phyloP scores from a whole-genome alignment of 306 rosid genomes.

The Bauhinia variegata region DNA sequence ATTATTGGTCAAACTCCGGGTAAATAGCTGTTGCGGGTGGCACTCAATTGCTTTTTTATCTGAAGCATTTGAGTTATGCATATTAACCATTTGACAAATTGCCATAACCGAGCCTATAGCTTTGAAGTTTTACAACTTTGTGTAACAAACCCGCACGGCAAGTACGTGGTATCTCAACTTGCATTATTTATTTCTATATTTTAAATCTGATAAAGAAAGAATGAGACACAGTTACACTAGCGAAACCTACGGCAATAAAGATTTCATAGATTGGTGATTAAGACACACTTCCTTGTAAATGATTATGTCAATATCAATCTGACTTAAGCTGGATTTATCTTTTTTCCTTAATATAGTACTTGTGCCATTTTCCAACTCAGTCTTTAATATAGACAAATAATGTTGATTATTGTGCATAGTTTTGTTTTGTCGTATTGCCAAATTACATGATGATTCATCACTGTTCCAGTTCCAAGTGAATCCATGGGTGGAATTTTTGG shows the following conservation, averaged over 20 bases:
- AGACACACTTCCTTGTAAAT: not conserved
- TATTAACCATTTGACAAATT: not conserved
- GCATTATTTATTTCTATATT: not conserved
- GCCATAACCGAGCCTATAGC: not conserved
- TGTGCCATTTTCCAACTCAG: conserved; percentile 17
- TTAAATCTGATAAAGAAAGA: not conserved
- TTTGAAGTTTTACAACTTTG: not conserved
- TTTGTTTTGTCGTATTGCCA: conserved; percentile 30
- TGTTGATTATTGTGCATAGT: not conserved
- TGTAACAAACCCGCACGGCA: not conserved
- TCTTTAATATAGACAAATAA: not conserved
- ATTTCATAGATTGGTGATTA: not conserved
- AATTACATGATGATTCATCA: conserved; percentile 7
- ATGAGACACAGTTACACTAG: too few relatives aligned
- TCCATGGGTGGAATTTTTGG: conserved; percentile 50
- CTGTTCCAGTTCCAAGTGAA: conserved; percentile 36
- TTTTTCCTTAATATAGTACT: not conserved
- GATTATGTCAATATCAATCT: conserved; percentile 9
- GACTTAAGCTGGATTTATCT: not conserved
- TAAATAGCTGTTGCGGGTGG: not conserved
- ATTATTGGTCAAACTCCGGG: conserved; percentile 24
- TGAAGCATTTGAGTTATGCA: not conserved
- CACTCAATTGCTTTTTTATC: not conserved
- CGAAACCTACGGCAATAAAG: not conserved
- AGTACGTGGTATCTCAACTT: not conserved